A percentile compares a stretch with the other conserved stretches of the same genome.
phyloP scores from a whole-genome alignment of 78 protist genomes.

The Planoprotostelium fungivorum region DNA sequence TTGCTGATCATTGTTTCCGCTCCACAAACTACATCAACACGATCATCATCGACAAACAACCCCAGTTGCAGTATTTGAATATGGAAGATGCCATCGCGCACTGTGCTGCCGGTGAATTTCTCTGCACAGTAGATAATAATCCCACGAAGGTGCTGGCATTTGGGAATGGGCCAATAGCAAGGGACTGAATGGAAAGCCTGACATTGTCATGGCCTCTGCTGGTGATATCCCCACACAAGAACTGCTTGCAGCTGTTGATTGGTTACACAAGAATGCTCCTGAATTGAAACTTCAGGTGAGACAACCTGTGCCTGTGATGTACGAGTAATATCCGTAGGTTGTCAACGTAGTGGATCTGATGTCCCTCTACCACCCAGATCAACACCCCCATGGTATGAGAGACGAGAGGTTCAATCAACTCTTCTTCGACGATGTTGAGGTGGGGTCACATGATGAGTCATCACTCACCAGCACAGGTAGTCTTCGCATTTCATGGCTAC shows the following conservation, averaged over 20 bases:
- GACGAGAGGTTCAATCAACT: background rate
- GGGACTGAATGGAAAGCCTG: background rate
- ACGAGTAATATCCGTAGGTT: background rate
- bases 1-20: background rate
- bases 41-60: slow-evolving; percentile 9
- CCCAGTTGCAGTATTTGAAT: slow-evolving; percentile 9
- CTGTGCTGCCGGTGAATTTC: background rate
- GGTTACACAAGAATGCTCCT: background rate
- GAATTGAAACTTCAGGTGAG: background rate
- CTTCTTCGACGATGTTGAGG: background rate
- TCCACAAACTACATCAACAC: slow-evolving; percentile 3
- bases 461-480: background rate
- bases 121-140: background rate
- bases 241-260: slow-evolving; percentile 1
- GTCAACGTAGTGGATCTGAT: slow-evolving; percentile 21
- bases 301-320: too few relatives aligned
- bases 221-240: slow-evolving; percentile 23
- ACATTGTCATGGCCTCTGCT: slow-evolving; percentile 7
- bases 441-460: background rate
- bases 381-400: slow-evolving; percentile 14
- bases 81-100: background rate
- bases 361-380: background rate
- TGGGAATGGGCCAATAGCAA: slow-evolving; percentile 7
- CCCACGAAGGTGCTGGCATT: background rate
- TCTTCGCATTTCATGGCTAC: slow-evolving; percentile 12